Percentiles rank a stretch among this genome's conserved stretches.
These are phyloP conservation scores for Edaphochlamys debaryana DNA, from an alignment of 139 green algal genomes.

Conservation along the genomic window DNA sequence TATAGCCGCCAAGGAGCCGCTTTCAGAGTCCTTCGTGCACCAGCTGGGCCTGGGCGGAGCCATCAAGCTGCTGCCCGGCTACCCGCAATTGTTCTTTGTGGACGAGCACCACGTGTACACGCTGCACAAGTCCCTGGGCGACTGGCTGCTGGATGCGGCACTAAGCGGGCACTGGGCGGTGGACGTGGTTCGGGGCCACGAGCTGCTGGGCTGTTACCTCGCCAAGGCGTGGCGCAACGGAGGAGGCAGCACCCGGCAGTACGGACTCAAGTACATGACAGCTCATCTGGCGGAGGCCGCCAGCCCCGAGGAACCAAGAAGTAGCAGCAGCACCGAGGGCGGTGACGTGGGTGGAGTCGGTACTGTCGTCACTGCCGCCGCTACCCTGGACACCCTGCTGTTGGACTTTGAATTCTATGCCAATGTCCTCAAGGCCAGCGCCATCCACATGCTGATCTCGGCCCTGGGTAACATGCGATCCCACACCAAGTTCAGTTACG, in stretches of 20 bases:
- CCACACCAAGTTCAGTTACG: neutral
- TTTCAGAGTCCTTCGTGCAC: slow-evolving; percentile 22
- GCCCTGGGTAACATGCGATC: neutral
- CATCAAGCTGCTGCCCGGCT: neutral
- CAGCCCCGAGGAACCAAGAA: neutral
- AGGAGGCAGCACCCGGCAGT: neutral
- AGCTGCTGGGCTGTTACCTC: neutral
- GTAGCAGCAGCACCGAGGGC: too few relatives aligned
- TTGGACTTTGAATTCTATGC: neutral
- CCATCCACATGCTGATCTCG: neutral
- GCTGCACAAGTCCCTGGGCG: too few relatives aligned
- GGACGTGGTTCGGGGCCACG: neutral
- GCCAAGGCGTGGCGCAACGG: neutral
- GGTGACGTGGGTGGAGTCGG: too few relatives aligned
- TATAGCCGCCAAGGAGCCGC: slow-evolving; percentile 35
- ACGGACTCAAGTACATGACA: neutral
- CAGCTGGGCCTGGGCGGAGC: neutral
- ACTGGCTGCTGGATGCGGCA: too few relatives aligned
- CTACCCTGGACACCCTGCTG: neutral
- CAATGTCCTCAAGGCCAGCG: neutral
- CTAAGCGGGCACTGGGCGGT: slow-evolving; percentile 4
- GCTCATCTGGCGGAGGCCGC: neutral
- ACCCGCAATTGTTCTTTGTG: slow-evolving; percentile 5
- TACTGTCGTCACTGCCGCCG: neutral
- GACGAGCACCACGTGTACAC: slow-evolving; percentile 38